Evolutionary conservation across 164 flowering plant genomes (phyloP).

Genomic region (Dillenia turbinata): DNA sequence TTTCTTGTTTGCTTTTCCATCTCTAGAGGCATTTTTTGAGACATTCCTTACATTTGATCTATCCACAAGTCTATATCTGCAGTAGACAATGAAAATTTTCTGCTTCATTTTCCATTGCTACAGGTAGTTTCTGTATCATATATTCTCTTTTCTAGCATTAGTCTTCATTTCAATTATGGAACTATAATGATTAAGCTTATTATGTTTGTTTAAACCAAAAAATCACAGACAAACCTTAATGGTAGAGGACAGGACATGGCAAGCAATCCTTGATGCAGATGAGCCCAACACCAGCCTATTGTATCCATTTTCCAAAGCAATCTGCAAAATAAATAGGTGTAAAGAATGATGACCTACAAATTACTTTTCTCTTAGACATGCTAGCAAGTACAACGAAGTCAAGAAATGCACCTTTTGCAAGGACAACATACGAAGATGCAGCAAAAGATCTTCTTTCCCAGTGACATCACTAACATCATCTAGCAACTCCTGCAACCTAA

Average conservation of each 20-base stretch:
- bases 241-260: slow-evolving; percentile 81
- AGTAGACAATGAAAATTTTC: no score
- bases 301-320: slow-evolving; percentile 79
- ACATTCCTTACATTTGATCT: no score
- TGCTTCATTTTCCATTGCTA: no score
- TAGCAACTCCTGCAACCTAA: slow-evolving; percentile 40
- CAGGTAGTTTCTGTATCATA: no score
- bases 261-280: slow-evolving; percentile 86
- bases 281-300: slow-evolving; percentile 75
- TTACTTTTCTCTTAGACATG: neutral
- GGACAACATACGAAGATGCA: slow-evolving; percentile 66
- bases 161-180: no score
- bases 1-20: no score
- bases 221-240: slow-evolving; percentile 61
- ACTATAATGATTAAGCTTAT: no score
- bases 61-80: no score
- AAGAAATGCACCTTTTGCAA: slow-evolving; percentile 71
- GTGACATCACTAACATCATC: slow-evolving; percentile 56
- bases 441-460: slow-evolving; percentile 83
- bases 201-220: neutral
- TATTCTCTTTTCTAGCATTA: no score
- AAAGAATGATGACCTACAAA: neutral
- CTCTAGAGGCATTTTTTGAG: no score
- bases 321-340: slow-evolving; percentile 31
- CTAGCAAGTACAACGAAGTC: slow-evolving; percentile 1